phyloP scores from a whole-genome alignment of 345 rosid genomes.

The Diplotaxis tenuifolia region DNA sequence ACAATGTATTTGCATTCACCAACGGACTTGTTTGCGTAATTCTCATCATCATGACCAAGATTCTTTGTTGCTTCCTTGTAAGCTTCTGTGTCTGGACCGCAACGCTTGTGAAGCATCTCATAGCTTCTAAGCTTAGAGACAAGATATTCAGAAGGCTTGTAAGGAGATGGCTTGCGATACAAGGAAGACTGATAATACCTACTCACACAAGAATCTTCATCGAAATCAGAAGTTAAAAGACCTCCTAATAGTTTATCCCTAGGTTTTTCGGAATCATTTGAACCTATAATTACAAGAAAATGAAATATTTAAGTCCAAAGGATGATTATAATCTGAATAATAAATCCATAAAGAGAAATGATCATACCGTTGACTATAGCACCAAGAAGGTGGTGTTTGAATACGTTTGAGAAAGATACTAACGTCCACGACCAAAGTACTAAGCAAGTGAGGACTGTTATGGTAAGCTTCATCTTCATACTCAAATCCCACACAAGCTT shows the following conservation, averaged over 20 bases:
- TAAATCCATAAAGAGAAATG: background rate
- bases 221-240: conserved; percentile 32
- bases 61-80: conserved; percentile 27
- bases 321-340: background rate
- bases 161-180: conserved; percentile 34
- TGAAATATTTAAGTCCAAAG: background rate
- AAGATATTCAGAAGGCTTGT: conserved; percentile 32
- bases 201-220: conserved; percentile 37
- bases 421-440: conserved; percentile 24
- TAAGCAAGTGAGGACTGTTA: conserved; percentile 18
- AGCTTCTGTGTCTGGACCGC: conserved; percentile 37
- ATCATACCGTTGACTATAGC: background rate
- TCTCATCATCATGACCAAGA: conserved; percentile 11
- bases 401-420: conserved; percentile 19
- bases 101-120: conserved; percentile 39
- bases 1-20: conserved; percentile 41
- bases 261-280: background rate
- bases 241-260: conserved; percentile 37
- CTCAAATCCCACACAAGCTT: background rate
- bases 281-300: conserved; percentile 8
- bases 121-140: conserved; percentile 39
- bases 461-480: conserved; percentile 25
- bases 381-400: conserved; percentile 18
- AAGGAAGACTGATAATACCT: conserved; percentile 30
- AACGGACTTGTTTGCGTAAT: background rate